A percentile compares a stretch with the other conserved stretches of the same genome.
These are phyloP conservation scores for Tillandsia leiboldiana DNA, from an alignment of 176 grass and related monocot species.

Conservation along the genomic window DNA sequence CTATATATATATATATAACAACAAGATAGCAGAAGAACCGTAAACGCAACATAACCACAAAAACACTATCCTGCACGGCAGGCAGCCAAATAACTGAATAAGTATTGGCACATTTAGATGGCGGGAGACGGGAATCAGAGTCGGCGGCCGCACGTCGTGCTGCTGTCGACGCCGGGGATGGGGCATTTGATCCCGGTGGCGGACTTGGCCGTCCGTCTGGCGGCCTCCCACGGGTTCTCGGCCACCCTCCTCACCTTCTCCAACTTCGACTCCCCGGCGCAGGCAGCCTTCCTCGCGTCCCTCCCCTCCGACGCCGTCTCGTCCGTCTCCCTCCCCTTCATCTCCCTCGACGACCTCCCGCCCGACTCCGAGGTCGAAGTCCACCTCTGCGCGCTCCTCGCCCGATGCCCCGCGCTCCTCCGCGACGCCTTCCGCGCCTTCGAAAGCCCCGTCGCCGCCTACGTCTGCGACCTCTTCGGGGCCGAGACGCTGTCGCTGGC, in stretches of 20 bases:
- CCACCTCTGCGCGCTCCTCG: conserved; percentile 13
- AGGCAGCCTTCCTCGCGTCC: conserved; percentile 16
- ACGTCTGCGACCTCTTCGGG: conserved; percentile 36
- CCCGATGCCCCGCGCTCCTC: conserved; percentile 15
- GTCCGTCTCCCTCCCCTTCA: conserved; percentile 27
- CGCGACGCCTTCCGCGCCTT: conserved; percentile 15
- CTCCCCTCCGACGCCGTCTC: conserved; percentile 25
- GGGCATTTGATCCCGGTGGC: conserved; percentile 37
- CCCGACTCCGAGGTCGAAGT: conserved; percentile 17
- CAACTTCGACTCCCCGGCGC: conserved; percentile 27
- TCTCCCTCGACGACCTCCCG: conserved; percentile 41
- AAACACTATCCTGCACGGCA: too few relatives aligned
- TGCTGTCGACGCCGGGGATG: conserved; percentile 38
- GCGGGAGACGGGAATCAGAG: too few relatives aligned
- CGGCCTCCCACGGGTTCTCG: conserved; percentile 22
- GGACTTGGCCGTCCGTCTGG: conserved; percentile 31
- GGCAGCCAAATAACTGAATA: too few relatives aligned
- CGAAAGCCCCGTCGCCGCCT: conserved; percentile 21
- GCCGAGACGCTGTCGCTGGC: conserved; percentile 19
- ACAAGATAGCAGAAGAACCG: too few relatives aligned
- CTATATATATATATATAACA: too few relatives aligned
- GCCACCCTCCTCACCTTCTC: conserved; percentile 42
- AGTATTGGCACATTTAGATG: too few relatives aligned
- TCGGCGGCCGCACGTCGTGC: conserved; percentile 27
- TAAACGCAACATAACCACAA: too few relatives aligned